Conservation (phyloP, 768 basidiomycete genomes). For the Rhodotorula sphaerocarpa region DNA sequence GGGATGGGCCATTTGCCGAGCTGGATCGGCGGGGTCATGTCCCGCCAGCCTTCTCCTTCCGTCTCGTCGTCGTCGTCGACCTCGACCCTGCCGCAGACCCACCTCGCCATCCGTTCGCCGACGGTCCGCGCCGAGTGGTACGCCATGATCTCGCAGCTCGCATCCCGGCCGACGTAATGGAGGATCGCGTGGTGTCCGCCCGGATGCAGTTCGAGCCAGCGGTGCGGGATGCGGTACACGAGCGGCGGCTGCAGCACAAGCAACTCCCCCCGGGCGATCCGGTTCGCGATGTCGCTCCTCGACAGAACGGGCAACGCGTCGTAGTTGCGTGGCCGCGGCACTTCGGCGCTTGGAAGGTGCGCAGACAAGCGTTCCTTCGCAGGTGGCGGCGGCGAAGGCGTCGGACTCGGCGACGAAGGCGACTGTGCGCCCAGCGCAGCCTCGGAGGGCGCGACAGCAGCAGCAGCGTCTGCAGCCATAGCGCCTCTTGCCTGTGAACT, state of each 20-base stretch:
- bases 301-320: slow-evolving; percentile 11
- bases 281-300: slow-evolving; percentile 1
- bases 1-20: slow-evolving; percentile 34
- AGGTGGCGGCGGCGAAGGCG: background rate
- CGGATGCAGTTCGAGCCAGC: slow-evolving; percentile 47
- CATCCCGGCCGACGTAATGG: slow-evolving; percentile 92
- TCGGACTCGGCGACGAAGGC: background rate
- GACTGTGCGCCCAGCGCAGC: background rate
- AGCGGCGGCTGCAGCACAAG: slow-evolving; percentile 32
- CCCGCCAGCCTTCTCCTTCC: slow-evolving; percentile 29
- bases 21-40: slow-evolving; percentile 35
- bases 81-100: slow-evolving; percentile 28
- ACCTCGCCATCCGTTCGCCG: slow-evolving; percentile 26
- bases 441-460: background rate
- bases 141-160: slow-evolving; percentile 86
- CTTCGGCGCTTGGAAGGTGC: slow-evolving; percentile 18
- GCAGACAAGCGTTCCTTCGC: slow-evolving; percentile 9
- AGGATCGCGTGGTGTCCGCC: slow-evolving; percentile 81
- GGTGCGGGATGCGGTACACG: slow-evolving; percentile 31
- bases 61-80: slow-evolving; percentile 16
- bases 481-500: too few species aligned
- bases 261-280: slow-evolving; percentile 26
- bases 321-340: slow-evolving; percentile 20
- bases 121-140: slow-evolving; percentile 53
- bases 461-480: too few species aligned